Conservation (phyloP, 352 stramenopile genomes). For the Globisporangium alternatum region DNA sequence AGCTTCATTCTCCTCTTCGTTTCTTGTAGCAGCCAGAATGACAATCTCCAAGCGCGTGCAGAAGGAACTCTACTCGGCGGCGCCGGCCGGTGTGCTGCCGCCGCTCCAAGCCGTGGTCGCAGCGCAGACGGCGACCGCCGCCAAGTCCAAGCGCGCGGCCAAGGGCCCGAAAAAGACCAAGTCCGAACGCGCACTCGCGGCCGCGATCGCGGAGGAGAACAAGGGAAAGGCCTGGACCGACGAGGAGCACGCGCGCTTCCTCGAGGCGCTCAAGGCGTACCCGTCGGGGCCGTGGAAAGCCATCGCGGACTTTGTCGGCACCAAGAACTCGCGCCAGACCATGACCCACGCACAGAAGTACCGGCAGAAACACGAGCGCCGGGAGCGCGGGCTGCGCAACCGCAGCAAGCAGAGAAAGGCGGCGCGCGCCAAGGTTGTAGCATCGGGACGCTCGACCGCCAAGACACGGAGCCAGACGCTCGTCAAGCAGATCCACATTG, state of each 20-base stretch:
- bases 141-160: constrained; percentile 1
- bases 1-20: neutral
- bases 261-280: constrained; percentile 51
- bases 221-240: constrained; percentile 57
- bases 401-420: constrained; percentile 24
- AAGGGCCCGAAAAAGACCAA: constrained; percentile 14
- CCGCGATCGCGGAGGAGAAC: constrained; percentile 34
- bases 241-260: constrained; percentile 55
- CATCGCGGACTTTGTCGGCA: constrained; percentile 55
- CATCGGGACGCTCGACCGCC: neutral
- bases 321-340: constrained; percentile 51
- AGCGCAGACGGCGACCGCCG: neutral
- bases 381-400: constrained; percentile 48
- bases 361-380: constrained; percentile 40
- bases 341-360: constrained; percentile 40
- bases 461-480: constrained; percentile 16
- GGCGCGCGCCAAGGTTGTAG: neutral
- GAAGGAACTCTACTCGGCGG: constrained; percentile 45
- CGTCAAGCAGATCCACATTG: constrained; percentile 7
- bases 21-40: constrained; percentile 18
- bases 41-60: constrained; percentile 63
- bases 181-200: constrained; percentile 18
- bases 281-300: constrained; percentile 61
- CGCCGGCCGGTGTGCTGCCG: constrained; percentile 29
- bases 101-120: constrained; percentile 12